Conservation (phyloP, 192 early-diverging fungal genomes). For the Gamsiella multidivaricata region DNA sequence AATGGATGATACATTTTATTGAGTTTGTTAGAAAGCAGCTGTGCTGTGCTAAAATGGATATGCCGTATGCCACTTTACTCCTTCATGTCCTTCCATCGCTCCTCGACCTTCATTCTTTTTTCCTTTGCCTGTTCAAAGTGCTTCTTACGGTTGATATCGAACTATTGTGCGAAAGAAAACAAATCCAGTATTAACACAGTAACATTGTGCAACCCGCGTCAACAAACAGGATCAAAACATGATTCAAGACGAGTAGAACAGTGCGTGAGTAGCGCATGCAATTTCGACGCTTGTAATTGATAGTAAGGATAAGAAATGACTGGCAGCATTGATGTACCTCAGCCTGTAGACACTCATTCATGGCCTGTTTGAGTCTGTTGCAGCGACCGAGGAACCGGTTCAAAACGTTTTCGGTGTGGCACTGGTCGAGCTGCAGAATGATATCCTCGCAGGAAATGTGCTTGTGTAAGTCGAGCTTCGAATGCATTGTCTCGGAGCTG, state of each 20-base stretch:
- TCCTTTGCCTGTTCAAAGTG: slow-evolving; percentile 58
- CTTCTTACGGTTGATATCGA: slow-evolving; percentile 56
- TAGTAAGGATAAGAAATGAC: background rate
- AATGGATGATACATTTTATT: no score
- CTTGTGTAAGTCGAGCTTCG: slow-evolving; percentile 53
- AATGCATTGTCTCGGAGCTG: slow-evolving; percentile 43
- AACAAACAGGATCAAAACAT: no score
- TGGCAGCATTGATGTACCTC: slow-evolving; percentile 51
- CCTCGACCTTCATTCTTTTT: slow-evolving; percentile 57
- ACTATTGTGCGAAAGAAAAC: slow-evolving; percentile 35
- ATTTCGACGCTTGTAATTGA: no score
- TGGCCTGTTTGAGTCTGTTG: slow-evolving; percentile 59
- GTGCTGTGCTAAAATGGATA: no score
- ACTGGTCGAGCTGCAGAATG: slow-evolving; percentile 65
- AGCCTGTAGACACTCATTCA: slow-evolving; percentile 63
- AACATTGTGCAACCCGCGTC: no score
- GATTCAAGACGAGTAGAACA: background rate
- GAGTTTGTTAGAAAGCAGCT: no score
- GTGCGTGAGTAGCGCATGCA: no score
- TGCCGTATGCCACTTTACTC: slow-evolving; percentile 41
- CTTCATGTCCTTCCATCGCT: slow-evolving; percentile 66
- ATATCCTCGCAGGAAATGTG: slow-evolving; percentile 59
- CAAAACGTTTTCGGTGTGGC: slow-evolving; percentile 60
- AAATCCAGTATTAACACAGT: no score
- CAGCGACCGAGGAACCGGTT: slow-evolving; percentile 64